Conservation (phyloP, 2,329 filamentous ascomycete genomes). For the Biscogniauxia mediterranea region DNA sequence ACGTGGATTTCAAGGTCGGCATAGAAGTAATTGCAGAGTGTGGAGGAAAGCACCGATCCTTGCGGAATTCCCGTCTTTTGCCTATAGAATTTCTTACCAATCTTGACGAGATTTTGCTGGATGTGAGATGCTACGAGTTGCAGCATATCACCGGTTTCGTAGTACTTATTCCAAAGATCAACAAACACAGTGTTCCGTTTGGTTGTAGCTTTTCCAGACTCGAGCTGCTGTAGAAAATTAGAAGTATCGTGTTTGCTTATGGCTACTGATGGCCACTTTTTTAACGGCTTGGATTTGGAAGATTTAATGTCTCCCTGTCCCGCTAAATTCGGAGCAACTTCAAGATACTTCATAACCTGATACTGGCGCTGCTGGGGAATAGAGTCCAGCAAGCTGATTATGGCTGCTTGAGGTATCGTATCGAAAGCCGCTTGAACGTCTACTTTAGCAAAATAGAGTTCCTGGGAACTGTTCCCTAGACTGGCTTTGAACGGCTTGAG, state of each 20-base stretch:
- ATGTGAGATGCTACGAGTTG: conserved; percentile 76
- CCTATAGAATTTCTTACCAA: conserved; percentile 84
- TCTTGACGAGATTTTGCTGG: conserved; percentile 79
- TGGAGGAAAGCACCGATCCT: conserved; percentile 81
- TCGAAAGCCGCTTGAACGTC: conserved; percentile 94
- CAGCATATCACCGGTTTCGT: conserved; percentile 60
- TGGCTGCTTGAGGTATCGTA: conserved; percentile 79
- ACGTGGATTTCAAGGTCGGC: conserved; percentile 74
- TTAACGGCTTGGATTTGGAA: conserved; percentile 38
- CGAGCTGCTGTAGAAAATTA: conserved; percentile 46
- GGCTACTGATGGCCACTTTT: conserved; percentile 55
- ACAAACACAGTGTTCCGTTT: conserved; percentile 75
- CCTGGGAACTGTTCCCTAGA: conserved; percentile 39
- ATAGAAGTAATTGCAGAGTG: conserved; percentile 95
- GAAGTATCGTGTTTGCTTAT: conserved; percentile 40
- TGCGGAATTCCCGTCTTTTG: conserved; percentile 91
- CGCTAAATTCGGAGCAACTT: conserved; percentile 48
- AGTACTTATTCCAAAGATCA: conserved; percentile 58
- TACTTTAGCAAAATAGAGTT: conserved; percentile 84
- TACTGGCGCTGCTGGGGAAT: conserved; percentile 62
- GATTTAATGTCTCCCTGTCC: conserved; percentile 36
- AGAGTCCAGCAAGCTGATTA: conserved; percentile 64
- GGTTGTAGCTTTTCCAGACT: conserved; percentile 36
- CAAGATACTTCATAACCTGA: conserved; percentile 69
- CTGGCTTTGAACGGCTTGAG: conserved; percentile 66